phyloP scores from a whole-genome alignment of 2,329 filamentous ascomycete genomes.

The Teratosphaeria pseudoeucalypti region DNA sequence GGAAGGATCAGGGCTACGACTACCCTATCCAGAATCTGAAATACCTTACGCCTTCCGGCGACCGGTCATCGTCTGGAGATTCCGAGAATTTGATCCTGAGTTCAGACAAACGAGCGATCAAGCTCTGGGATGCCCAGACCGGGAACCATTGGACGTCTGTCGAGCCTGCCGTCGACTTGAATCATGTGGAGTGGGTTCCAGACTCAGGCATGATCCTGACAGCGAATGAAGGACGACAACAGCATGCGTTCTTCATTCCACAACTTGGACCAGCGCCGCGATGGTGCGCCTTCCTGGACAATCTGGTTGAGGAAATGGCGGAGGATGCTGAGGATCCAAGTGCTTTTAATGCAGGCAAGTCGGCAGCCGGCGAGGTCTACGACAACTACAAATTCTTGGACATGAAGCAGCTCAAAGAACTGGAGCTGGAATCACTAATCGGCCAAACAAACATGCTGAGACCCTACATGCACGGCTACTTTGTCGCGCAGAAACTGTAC shows the following conservation, averaged over 20 bases:
- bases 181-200: slow-evolving; percentile 85
- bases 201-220: slow-evolving; percentile 92
- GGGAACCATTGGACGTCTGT: slow-evolving; percentile 92
- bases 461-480: slow-evolving; percentile 99
- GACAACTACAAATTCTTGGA: slow-evolving; percentile 99
- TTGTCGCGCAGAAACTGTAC: slow-evolving; percentile 88
- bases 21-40: slow-evolving; percentile 79
- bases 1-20: slow-evolving; percentile 93
- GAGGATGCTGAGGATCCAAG: slow-evolving; percentile 61
- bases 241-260: slow-evolving; percentile 91
- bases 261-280: slow-evolving; percentile 85
- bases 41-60: slow-evolving; percentile 54
- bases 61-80: slow-evolving; percentile 55
- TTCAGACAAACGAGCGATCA: slow-evolving; percentile 90
- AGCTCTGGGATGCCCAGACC: slow-evolving; percentile 78
- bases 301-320: slow-evolving; percentile 97
- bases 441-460: slow-evolving; percentile 81
- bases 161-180: slow-evolving; percentile 88
- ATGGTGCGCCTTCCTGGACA: slow-evolving; percentile 96
- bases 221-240: slow-evolving; percentile 90
- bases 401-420: slow-evolving; percentile 67
- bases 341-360: slow-evolving; percentile 38
- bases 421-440: slow-evolving; percentile 80
- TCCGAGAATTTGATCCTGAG: slow-evolving; percentile 68
- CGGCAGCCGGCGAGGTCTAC: slow-evolving; percentile 63